These are phyloP conservation scores for Crotalaria pallida DNA, from an alignment of 306 rosid genomes.

Conservation along the genomic window DNA sequence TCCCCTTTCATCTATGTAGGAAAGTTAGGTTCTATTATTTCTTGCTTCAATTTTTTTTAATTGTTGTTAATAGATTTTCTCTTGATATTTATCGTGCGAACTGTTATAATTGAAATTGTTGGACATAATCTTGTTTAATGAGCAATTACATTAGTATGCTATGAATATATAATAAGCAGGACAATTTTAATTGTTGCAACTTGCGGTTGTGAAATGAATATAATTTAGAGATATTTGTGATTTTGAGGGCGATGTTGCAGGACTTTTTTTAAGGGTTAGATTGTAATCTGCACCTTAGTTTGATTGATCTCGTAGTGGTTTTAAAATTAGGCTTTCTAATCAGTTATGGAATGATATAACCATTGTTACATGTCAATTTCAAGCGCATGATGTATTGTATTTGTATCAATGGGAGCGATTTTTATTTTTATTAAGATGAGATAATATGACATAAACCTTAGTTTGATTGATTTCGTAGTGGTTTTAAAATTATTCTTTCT, in stretches of 20 bases:
- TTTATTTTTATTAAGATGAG: neutral
- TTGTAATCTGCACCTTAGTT: neutral
- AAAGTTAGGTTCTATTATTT: neutral
- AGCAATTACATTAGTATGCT: neutral
- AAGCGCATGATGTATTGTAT: neutral
- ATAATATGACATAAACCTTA: too few relatives aligned
- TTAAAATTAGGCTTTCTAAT: neutral
- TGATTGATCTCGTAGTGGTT: neutral
- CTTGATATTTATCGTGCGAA: neutral
- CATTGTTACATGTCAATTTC: neutral
- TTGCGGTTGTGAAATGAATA: too few relatives aligned
- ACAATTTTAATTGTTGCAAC: neutral
- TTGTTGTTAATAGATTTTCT: too few relatives aligned
- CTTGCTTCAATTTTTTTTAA: neutral
- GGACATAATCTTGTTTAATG: neutral
- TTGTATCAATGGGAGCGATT: neutral
- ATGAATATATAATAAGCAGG: neutral
- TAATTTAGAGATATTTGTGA: neutral
- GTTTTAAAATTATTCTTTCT: too few relatives aligned
- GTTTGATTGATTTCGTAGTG: too few relatives aligned
- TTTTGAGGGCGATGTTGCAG: neutral
- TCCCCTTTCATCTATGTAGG: slow-evolving; percentile 49
- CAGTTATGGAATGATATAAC: neutral
- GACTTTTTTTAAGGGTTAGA: neutral
- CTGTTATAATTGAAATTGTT: too few relatives aligned